Evolutionary conservation across 129 eudicot species (phyloP).

Genomic region (Saposhnikovia divaricata): DNA sequence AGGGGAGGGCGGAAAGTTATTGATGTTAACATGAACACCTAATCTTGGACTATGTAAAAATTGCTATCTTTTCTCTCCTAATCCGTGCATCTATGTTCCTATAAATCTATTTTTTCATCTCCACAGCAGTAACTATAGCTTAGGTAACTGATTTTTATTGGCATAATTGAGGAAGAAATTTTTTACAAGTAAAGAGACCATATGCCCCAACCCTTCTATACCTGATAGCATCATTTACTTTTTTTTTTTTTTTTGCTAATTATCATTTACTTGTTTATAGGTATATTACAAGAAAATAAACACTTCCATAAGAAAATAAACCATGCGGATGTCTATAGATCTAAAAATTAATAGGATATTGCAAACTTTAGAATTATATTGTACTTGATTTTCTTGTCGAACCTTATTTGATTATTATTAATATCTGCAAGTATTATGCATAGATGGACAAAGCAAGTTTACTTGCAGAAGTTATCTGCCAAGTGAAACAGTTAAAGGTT

Average conservation of each 20-base stretch:
- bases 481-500: slow-evolving; percentile 50
- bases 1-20: neutral
- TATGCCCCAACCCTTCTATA: no score
- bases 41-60: neutral
- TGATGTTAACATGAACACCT: neutral
- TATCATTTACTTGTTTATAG: no score
- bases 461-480: slow-evolving; percentile 69
- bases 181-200: no score
- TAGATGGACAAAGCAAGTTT: slow-evolving; percentile 95
- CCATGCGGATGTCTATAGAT: no score
- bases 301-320: no score
- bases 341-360: neutral
- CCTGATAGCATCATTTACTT: no score
- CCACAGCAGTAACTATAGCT: no score
- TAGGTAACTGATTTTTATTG: no score
- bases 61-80: neutral
- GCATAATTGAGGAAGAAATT: no score
- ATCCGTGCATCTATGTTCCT: neutral
- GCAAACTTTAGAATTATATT: neutral
- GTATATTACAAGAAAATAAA: no score
- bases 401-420: neutral
- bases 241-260: no score
- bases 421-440: neutral
- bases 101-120: no score
- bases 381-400: neutral